These are phyloP conservation scores for Penicillium palitans DNA, from an alignment of 2,329 filamentous ascomycete genomes.

Conservation along the genomic window DNA sequence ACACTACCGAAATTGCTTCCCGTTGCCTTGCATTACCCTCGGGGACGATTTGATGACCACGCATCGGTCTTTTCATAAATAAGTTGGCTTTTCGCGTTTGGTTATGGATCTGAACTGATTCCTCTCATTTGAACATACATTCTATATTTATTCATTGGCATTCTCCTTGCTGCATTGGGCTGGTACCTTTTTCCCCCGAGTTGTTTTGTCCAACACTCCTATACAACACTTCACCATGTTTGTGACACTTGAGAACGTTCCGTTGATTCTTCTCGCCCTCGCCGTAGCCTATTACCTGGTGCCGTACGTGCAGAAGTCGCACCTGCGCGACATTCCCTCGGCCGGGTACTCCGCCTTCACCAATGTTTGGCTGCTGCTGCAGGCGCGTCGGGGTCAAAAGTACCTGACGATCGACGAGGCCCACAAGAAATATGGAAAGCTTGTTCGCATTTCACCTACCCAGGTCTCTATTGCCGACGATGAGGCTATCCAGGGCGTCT, in stretches of 20 bases:
- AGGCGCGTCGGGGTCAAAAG: constrained; percentile 64
- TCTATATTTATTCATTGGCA: neutral
- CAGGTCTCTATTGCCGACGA: constrained; percentile 81
- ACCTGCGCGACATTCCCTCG: constrained; percentile 53
- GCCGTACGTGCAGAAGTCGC: constrained; percentile 58
- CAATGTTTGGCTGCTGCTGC: constrained; percentile 76
- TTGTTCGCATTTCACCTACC: constrained; percentile 80
- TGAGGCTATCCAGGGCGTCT: constrained; percentile 72
- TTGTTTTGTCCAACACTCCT: neutral
- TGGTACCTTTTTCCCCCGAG: neutral
- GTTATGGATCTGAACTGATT: neutral
- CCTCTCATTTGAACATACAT: neutral
- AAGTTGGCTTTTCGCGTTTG: neutral
- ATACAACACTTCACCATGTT: constrained; percentile 29
- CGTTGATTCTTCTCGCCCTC: constrained; percentile 50
- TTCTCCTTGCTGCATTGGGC: neutral
- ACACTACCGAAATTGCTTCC: constrained; percentile 26
- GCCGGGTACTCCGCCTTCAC: constrained; percentile 64
- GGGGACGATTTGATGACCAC: constrained; percentile 13
- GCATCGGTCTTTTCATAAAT: constrained; percentile 18
- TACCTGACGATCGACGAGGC: constrained; percentile 66
- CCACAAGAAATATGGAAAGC: constrained; percentile 74
- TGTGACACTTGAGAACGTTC: constrained; percentile 31
- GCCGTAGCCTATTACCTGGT: constrained; percentile 57
- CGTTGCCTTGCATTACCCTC: constrained; percentile 21